These are phyloP conservation scores for Lepidium aucheri DNA, from an alignment of 345 rosid genomes.

Conservation along the genomic window DNA sequence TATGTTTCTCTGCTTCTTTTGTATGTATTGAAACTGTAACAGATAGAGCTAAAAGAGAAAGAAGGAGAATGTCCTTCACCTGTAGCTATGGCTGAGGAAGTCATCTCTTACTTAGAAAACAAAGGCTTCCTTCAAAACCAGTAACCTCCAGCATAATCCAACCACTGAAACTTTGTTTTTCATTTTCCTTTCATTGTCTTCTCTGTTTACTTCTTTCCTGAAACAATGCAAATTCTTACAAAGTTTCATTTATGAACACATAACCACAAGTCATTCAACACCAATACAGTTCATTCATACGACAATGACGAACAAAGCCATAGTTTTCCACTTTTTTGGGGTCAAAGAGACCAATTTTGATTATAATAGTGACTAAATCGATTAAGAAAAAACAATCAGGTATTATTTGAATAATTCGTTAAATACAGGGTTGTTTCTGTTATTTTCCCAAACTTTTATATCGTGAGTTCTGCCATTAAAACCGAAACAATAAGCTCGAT, in stretches of 20 bases:
- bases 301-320: neutral
- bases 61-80: constrained; percentile 70
- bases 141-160: constrained; percentile 18
- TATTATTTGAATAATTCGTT: neutral
- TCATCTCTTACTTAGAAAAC: constrained; percentile 59
- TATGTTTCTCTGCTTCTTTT: neutral
- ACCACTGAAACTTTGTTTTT: neutral
- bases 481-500: neutral
- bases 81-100: constrained; percentile 61
- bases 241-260: neutral
- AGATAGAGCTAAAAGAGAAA: constrained; percentile 64
- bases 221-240: neutral
- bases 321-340: neutral
- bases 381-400: neutral
- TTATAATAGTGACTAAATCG: neutral
- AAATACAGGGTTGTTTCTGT: neutral
- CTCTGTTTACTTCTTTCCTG: neutral
- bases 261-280: neutral
- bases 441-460: neutral
- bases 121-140: constrained; percentile 58
- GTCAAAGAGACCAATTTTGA: too few relatives aligned
- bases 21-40: constrained; percentile 1
- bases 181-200: neutral
- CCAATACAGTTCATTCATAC: neutral
- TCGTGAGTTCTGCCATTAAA: neutral